phyloP scores from a whole-genome alignment of 2,329 filamentous ascomycete species.

The Aureobasidium sp. region DNA sequence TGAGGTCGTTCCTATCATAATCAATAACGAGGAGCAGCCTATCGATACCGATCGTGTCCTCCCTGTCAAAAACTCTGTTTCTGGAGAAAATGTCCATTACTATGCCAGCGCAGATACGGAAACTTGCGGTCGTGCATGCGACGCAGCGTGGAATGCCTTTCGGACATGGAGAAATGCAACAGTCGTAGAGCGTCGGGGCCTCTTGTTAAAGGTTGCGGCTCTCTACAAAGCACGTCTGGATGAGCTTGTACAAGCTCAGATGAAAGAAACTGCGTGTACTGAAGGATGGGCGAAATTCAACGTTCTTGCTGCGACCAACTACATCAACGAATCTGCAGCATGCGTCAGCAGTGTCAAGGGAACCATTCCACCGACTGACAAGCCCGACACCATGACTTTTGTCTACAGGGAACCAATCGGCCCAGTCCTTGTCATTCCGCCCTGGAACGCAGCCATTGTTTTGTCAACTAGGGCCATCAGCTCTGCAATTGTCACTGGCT shows the following conservation, averaged over 20 bases:
- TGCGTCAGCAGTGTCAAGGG: slow-evolving; percentile 18
- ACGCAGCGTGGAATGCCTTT: slow-evolving; percentile 26
- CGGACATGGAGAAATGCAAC: slow-evolving; percentile 24
- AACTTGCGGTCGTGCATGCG: slow-evolving; percentile 22
- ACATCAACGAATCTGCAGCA: slow-evolving; percentile 26
- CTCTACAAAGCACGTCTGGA: slow-evolving; percentile 24
- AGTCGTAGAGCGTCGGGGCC: slow-evolving; percentile 23
- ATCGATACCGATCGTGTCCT: slow-evolving; percentile 18
- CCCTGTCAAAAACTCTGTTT: slow-evolving; percentile 22
- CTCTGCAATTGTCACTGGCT: slow-evolving; percentile 21
- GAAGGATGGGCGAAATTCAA: slow-evolving; percentile 30
- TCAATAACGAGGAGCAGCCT: slow-evolving; percentile 22
- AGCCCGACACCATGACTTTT: slow-evolving; percentile 19
- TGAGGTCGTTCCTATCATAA: slow-evolving; percentile 25
- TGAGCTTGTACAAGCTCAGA: slow-evolving; percentile 24
- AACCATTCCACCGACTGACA: slow-evolving; percentile 9
- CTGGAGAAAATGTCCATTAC: slow-evolving; percentile 24
- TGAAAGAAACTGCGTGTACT: slow-evolving; percentile 33
- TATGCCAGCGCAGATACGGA: slow-evolving; percentile 22
- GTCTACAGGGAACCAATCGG: slow-evolving; percentile 29
- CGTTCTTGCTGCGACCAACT: slow-evolving; percentile 25
- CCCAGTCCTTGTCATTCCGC: slow-evolving; percentile 18
- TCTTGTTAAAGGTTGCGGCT: slow-evolving; percentile 26
- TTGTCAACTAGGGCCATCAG: slow-evolving; percentile 21
- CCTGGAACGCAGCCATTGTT: slow-evolving; percentile 24